These are phyloP conservation scores for Phytophthora pistaciae DNA, from an alignment of 352 stramenopile species.

Conservation along the genomic window DNA sequence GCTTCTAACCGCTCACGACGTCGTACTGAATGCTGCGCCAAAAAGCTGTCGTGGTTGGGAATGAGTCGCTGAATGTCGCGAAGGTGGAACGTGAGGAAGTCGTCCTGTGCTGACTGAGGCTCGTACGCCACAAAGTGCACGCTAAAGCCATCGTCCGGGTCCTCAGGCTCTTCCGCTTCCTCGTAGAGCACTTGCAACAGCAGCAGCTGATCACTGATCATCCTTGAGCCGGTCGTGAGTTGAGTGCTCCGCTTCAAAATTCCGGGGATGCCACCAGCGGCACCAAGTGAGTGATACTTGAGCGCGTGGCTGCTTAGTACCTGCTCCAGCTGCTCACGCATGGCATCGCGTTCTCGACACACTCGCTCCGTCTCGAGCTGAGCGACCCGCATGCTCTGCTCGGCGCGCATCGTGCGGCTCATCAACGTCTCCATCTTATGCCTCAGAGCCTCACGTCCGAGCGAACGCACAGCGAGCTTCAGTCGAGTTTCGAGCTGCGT, in stretches of 20 bases:
- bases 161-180: slow-evolving; percentile 38
- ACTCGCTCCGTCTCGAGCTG: slow-evolving; percentile 54
- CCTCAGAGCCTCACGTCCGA: slow-evolving; percentile 70
- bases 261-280: slow-evolving; percentile 55
- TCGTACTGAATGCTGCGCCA: slow-evolving; percentile 29
- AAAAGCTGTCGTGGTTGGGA: slow-evolving; percentile 56
- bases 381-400: slow-evolving; percentile 63
- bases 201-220: slow-evolving; percentile 53
- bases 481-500: slow-evolving; percentile 62
- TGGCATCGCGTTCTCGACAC: slow-evolving; percentile 42
- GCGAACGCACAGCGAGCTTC: slow-evolving; percentile 60
- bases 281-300: slow-evolving; percentile 58
- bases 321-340: slow-evolving; percentile 56
- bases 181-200: slow-evolving; percentile 75
- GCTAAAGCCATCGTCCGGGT: slow-evolving; percentile 34
- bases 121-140: slow-evolving; percentile 51
- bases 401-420: slow-evolving; percentile 51
- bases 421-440: slow-evolving; percentile 74
- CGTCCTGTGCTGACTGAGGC: slow-evolving; percentile 37
- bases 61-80: slow-evolving; percentile 58
- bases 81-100: slow-evolving; percentile 59
- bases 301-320: slow-evolving; percentile 60
- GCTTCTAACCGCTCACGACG: slow-evolving; percentile 48
- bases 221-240: slow-evolving; percentile 52
- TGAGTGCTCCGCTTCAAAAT: slow-evolving; percentile 56